phyloP scores from a whole-genome alignment of 768 basidiomycete species.

The Kwoniella botswanensis region DNA sequence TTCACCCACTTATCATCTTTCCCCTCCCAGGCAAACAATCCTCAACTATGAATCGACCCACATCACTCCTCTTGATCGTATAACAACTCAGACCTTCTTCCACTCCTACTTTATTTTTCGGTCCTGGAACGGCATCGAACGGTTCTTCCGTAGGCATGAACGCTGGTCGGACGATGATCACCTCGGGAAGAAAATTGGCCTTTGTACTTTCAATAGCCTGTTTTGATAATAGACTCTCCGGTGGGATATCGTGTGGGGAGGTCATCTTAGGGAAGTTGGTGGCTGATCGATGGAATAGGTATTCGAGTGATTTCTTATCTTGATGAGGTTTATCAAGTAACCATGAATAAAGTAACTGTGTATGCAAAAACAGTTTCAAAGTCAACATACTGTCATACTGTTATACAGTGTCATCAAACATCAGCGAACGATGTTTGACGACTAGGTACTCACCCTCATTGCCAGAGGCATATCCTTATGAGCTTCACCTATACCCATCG shows the following conservation, averaged over 20 bases:
- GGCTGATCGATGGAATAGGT: conserved; percentile 27
- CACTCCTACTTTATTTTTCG: background rate
- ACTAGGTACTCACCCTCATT: conserved; percentile 23
- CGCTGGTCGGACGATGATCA: conserved; percentile 34
- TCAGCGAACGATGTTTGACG: no score
- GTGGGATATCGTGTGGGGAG: conserved; percentile 4
- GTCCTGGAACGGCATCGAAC: background rate
- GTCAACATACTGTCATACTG: no score
- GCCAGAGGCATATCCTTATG: conserved; percentile 30
- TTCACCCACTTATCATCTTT: conserved; percentile 23
- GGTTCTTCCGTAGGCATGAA: conserved; percentile 19
- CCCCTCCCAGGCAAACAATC: conserved; percentile 19
- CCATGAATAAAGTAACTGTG: conserved; percentile 28
- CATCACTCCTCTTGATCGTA: conserved; percentile 26
- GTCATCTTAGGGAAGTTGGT: background rate
- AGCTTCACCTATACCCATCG: conserved; percentile 37
- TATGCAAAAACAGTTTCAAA: background rate
- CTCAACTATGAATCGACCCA: conserved; percentile 28
- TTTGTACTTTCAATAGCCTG: background rate
- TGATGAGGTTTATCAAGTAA: conserved; percentile 26
- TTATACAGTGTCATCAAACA: no score
- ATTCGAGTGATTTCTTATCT: conserved; percentile 32
- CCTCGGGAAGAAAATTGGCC: conserved; percentile 23
- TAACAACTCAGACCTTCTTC: conserved; percentile 23
- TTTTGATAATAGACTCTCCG: conserved; percentile 3